Base-by-base conservation (phyloP, 495 filamentous ascomycete species). In the Xylaria grammica region DNA sequence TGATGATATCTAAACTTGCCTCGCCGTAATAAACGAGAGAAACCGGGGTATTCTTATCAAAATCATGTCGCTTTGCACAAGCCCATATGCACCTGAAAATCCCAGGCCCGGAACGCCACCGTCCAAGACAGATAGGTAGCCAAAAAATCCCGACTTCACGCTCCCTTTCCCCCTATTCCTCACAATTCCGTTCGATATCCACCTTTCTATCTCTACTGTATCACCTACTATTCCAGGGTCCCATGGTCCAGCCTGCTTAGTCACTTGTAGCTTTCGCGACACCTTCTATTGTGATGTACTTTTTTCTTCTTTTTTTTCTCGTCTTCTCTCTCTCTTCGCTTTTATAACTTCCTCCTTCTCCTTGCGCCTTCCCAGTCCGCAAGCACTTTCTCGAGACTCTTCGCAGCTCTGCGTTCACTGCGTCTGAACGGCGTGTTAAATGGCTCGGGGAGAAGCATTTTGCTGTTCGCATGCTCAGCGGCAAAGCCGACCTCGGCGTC, bases 401-500 rank as follows among this genome's bases (percentile, higher is more conserved):
- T 79, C 64, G 81, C 80, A 3, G 83, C 86, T 67, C 72, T 74
- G 61, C 73, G 76, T 71, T 90, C 89, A 38, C 77, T 65, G 74
- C 77, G 83, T 60, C 88, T 79, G 70, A 91, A 86, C 1, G 66
- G 72, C 1, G 77, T 71, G 66, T 90, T 89, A 56, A 90, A 90
- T 10, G 82, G 69, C 59, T 81, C 81, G 22, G 86, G 85, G 53
- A 90, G 70, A n/a, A 90, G 75, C 72, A 80, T 75, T 64, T 77
- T 77, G 45, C 85, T 86, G 74, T 92, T 88, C 5, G 87, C 89
- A 80, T 92, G 90, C 48, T 86, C 84, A 29, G 75, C 71, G 29
- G 88, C 88, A 72, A 94, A 93, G 15, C 84, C 85, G 45, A 91
- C 74, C 73, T 80, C 80, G 45, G 82, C 79, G 59, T 86, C 79